Evolutionary conservation across 352 stramenopile species (phyloP).

Genomic region (Phytopythium sindhum): DNA sequence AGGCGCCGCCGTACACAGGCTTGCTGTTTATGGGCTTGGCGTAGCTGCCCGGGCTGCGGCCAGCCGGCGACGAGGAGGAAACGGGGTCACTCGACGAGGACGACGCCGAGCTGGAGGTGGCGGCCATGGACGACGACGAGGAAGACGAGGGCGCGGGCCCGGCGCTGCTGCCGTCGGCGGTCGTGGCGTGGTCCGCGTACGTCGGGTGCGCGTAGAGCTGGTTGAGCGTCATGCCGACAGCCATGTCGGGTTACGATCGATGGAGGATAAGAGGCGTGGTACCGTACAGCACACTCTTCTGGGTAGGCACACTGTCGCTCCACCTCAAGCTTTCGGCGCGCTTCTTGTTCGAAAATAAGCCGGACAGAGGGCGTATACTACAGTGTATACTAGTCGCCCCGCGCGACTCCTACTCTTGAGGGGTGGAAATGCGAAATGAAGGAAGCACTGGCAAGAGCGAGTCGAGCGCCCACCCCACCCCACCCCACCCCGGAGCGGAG

Average conservation of each 20-base stretch:
- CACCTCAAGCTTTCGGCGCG: conserved; percentile 5
- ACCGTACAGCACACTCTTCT: not conserved
- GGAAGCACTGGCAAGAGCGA: not conserved
- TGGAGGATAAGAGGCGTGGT: not conserved
- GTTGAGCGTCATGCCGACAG: conserved; percentile 69
- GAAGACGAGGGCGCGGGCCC: not conserved
- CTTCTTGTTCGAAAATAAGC: conserved; percentile 5
- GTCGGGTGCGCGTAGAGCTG: conserved; percentile 58
- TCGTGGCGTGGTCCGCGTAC: conserved; percentile 17
- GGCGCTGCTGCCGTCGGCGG: conserved; percentile 8
- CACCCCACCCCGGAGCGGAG: not conserved
- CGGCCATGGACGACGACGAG: not conserved
- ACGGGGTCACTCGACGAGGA: not conserved
- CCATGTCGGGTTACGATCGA: conserved; percentile 21
- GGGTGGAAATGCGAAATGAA: conserved; percentile 37
- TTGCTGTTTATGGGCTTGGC: conserved; percentile 8
- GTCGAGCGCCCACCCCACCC: too few relatives aligned
- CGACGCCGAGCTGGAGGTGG: not conserved
- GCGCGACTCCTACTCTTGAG: conserved; percentile 22
- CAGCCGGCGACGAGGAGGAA: conserved; percentile 12
- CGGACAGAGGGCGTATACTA: not conserved
- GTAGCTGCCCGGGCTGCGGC: conserved; percentile 25
- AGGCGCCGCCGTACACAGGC: conserved; percentile 5
- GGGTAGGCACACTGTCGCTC: conserved; percentile 3
- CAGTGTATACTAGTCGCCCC: not conserved